Conservation (phyloP, 148 eudicot genomes). For the Camellia sinensis region DNA sequence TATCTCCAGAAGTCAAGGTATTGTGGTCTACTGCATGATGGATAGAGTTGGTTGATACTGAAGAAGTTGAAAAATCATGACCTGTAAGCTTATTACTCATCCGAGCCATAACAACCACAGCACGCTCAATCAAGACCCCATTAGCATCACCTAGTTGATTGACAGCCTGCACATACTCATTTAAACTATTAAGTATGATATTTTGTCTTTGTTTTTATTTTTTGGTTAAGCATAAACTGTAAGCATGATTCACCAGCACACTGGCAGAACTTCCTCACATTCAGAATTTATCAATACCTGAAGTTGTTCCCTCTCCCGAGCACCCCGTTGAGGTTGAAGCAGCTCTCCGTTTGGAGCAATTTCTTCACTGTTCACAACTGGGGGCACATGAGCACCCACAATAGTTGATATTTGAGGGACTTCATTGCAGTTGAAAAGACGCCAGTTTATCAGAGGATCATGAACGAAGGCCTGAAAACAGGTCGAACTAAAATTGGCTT, state of each 20-base stretch:
- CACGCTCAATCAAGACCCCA: too few relatives aligned
- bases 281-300: constrained; percentile 45
- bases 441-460: constrained; percentile 96
- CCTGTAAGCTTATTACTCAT: too few relatives aligned
- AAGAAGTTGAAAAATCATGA: constrained; percentile 72
- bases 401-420: constrained; percentile 78
- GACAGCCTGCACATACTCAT: constrained; percentile 40
- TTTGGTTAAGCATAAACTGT: too few relatives aligned
- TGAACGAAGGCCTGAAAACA: constrained; percentile 87
- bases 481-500: too few relatives aligned
- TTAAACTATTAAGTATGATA: too few relatives aligned
- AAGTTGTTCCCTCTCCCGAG: constrained; percentile 82
- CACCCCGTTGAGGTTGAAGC: constrained; percentile 86
- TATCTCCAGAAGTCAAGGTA: constrained; percentile 54
- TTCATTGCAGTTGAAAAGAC: constrained; percentile 92
- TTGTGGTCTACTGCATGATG: constrained; percentile 57
- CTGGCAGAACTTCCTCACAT: neutral
- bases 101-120: too few relatives aligned
- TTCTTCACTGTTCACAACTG: constrained; percentile 67
- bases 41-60: constrained; percentile 38
- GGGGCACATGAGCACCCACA: constrained; percentile 47
- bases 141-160: too few relatives aligned
- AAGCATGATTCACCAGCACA: neutral
- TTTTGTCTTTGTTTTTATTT: too few relatives aligned
- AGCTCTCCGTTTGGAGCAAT: constrained; percentile 50